Evolutionary conservation across 768 basidiomycete species (phyloP).

Genomic region (Neoboletus subvelutipes): DNA sequence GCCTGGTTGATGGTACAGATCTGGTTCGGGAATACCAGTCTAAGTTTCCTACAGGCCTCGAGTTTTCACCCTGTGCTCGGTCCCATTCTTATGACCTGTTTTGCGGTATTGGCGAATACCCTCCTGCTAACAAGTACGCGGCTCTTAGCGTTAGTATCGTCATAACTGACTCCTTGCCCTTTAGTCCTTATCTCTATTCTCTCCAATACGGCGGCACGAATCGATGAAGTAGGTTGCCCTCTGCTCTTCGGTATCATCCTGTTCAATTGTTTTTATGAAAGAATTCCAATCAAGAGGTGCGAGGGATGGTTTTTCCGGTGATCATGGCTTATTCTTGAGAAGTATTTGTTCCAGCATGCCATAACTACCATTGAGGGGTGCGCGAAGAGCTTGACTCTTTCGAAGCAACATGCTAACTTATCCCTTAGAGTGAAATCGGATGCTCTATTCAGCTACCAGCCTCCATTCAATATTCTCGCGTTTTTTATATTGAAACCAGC

Average conservation of each 20-base stretch:
- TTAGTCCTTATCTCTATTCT: slow-evolving; percentile 80
- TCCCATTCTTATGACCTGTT: slow-evolving; percentile 75
- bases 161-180: neutral
- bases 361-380: slow-evolving; percentile 89
- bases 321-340: slow-evolving; percentile 18
- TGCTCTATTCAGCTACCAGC: slow-evolving; percentile 88
- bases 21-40: slow-evolving; percentile 79
- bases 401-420: slow-evolving; percentile 3
- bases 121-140: slow-evolving; percentile 74
- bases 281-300: slow-evolving; percentile 63
- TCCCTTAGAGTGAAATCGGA: slow-evolving; percentile 75
- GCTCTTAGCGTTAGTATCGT: neutral
- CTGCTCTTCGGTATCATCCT: neutral
- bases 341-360: slow-evolving; percentile 87
- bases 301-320: neutral
- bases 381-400: neutral
- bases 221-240: slow-evolving; percentile 49
- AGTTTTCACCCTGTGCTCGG: slow-evolving; percentile 72
- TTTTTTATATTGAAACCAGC: slow-evolving; percentile 78
- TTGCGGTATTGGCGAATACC: slow-evolving; percentile 78
- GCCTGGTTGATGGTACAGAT: slow-evolving; percentile 86
- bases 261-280: slow-evolving; percentile 18
- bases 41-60: slow-evolving; percentile 55
- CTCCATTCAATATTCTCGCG: slow-evolving; percentile 84
- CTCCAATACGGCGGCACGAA: slow-evolving; percentile 85